Percentiles rank a stretch among this genome's conserved stretches.
Evolutionary conservation across 139 green algal genomes (phyloP).

Genomic region (Coccomyxa sp.): DNA sequence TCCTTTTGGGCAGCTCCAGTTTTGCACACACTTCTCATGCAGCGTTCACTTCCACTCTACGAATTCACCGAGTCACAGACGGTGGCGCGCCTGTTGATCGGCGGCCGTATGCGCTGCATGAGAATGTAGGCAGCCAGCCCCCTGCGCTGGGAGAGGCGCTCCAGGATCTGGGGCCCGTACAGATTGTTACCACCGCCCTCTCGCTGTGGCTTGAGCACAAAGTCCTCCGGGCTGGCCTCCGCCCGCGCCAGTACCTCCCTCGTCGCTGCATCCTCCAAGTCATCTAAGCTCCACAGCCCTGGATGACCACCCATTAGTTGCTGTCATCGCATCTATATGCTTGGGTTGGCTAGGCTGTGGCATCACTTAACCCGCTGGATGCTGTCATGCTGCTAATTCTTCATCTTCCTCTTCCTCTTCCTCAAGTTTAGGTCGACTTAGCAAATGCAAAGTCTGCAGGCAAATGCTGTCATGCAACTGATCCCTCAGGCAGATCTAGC

Average conservation of each 20-base stretch:
- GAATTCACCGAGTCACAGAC: no score
- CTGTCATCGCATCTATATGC: neutral
- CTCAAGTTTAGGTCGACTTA: no score
- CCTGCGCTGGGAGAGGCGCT: slow-evolving; percentile 42
- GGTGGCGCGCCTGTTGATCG: slow-evolving; percentile 31
- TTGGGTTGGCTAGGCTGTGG: neutral
- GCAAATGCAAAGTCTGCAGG: no score
- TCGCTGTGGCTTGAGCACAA: slow-evolving; percentile 91
- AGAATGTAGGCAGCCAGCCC: slow-evolving; percentile 87
- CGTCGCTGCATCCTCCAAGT: slow-evolving; percentile 42
- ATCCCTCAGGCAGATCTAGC: no score
- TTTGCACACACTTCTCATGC: no score
- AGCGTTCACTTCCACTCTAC: no score
- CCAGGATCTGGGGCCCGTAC: slow-evolving; percentile 60
- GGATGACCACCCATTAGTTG: neutral
- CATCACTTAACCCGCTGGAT: neutral
- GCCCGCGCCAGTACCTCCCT: slow-evolving; percentile 53
- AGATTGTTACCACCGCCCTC: slow-evolving; percentile 98
- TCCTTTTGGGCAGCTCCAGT: no score
- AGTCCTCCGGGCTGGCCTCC: slow-evolving; percentile 64
- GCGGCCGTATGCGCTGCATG: slow-evolving; percentile 94
- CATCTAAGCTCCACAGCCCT: slow-evolving; percentile 88
- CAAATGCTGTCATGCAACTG: no score
- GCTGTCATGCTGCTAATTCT: no score
- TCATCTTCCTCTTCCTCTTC: no score